Base-by-base conservation (phyloP, 75 land plant genomes). In the Adiantum capillusveneris region DNA sequence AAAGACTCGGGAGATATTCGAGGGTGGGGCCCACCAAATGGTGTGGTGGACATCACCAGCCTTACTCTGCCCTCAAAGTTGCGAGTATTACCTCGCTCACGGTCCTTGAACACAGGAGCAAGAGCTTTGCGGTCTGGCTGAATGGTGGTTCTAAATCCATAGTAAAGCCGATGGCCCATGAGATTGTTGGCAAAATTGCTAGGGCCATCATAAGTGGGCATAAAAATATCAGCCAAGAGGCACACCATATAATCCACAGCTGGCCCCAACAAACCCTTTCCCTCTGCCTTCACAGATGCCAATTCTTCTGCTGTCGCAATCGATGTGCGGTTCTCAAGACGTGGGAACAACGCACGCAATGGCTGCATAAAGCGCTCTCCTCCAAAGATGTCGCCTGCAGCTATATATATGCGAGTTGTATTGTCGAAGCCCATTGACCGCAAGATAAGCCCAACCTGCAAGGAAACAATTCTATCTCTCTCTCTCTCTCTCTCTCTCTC, bases 231-330 rank as follows among this genome's bases (percentile, higher is more conserved):
- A 24, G 97, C 69, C 6, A 88, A 86, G 36, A 92, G 82, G 62
- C 97, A 80, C 22, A 92, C 97, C 97, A 92, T 92, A 73, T 92
- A 92, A 58, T 92, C 97, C 13, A 88, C 97, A 36, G 97, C 97
- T 31, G 97, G 79, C 1, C 89, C 97, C 31, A 83, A 51, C 20
- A 88, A 50, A 14, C 97, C 97, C 19, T 59, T 68, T 11, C 75
- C 74, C 50, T 84, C 80, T 27, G 78, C 79, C 29, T 44, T 63
- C 30, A 74, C 60, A 12, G 67, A 57, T 27, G 53, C 74, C 11
- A 92, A 56, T 52, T 84, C 85, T 21, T 74, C 78, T 20, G 82
- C 24, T 11, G 75, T 51, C 6, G 70, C 76, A 3, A 88, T 75
- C 12, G 84, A 58, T 18, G 63, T 74, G 26, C 87, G 94, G 57